Evolutionary conservation across 768 basidiomycete species (phyloP).

Genomic region (Lyophyllum decastes): DNA sequence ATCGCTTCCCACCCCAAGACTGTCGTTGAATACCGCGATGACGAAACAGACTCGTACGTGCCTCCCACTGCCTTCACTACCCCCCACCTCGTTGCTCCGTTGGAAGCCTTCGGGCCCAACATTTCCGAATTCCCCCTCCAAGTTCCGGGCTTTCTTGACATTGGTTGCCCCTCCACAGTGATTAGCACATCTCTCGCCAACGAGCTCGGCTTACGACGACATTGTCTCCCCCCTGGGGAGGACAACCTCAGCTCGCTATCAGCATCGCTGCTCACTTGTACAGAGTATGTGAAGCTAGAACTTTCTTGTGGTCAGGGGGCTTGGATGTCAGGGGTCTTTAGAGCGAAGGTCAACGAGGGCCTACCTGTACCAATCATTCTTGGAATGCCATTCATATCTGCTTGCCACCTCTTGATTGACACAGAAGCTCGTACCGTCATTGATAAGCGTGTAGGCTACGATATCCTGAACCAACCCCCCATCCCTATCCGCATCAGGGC

Average conservation of each 20-base stretch:
- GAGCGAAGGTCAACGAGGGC: constrained; percentile 17
- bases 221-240: constrained; percentile 16
- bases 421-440: constrained; percentile 13
- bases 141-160: constrained; percentile 12
- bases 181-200: constrained; percentile 8
- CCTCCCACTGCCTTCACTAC: neutral
- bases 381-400: constrained; percentile 23
- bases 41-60: constrained; percentile 1
- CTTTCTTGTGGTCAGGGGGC: constrained; percentile 11
- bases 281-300: constrained; percentile 22
- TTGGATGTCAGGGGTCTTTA: constrained; percentile 18
- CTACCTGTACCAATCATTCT: constrained; percentile 24
- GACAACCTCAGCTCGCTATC: constrained; percentile 19
- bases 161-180: constrained; percentile 15
- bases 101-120: neutral
- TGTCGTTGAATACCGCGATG: neutral
- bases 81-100: neutral
- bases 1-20: neutral
- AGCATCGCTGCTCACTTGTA: constrained; percentile 10
- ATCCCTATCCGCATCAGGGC: neutral
- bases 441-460: constrained; percentile 12
- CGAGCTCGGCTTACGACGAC: constrained; percentile 6
- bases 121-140: neutral
- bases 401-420: constrained; percentile 21
- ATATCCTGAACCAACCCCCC: neutral